phyloP scores from a whole-genome alignment of 1,139 yeast species.

The Yamadazyma diospyri region DNA sequence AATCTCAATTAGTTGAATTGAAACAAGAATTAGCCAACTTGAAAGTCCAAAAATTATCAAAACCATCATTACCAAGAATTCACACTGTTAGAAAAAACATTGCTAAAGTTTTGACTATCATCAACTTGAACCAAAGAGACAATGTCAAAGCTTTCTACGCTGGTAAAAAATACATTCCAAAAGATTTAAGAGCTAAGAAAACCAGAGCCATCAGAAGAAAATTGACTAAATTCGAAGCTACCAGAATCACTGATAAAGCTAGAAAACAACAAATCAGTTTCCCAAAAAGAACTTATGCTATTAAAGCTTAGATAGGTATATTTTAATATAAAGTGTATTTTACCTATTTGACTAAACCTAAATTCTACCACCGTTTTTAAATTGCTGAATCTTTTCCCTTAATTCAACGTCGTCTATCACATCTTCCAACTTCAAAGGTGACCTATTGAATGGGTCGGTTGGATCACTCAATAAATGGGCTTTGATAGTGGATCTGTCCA shows the following conservation, averaged over 20 bases:
- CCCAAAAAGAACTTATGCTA: constrained; percentile 98
- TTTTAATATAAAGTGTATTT: constrained; percentile 7
- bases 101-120: constrained; percentile 96
- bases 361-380: constrained; percentile 32
- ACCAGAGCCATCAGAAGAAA: constrained; percentile 99
- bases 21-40: constrained; percentile 96
- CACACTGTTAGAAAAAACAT: constrained; percentile 96
- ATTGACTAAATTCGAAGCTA: constrained; percentile 84
- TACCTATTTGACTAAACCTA: constrained; percentile 1
- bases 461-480: constrained; percentile 92
- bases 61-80: constrained; percentile 92
- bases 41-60: constrained; percentile 93
- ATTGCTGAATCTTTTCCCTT: constrained; percentile 57
- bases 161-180: constrained; percentile 96
- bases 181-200: constrained; percentile 98
- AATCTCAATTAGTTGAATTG: constrained; percentile 89
- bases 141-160: constrained; percentile 93
- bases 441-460: constrained; percentile 95
- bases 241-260: constrained; percentile 81
- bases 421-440: constrained; percentile 86
- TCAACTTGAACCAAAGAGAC: constrained; percentile 96
- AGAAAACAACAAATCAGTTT: constrained; percentile 90
- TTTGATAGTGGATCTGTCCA: constrained; percentile 88
- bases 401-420: constrained; percentile 74
- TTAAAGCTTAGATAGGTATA: constrained; percentile 75